Conservation (phyloP, 306 rosid species). For the Begonia loranthoides region DNA sequence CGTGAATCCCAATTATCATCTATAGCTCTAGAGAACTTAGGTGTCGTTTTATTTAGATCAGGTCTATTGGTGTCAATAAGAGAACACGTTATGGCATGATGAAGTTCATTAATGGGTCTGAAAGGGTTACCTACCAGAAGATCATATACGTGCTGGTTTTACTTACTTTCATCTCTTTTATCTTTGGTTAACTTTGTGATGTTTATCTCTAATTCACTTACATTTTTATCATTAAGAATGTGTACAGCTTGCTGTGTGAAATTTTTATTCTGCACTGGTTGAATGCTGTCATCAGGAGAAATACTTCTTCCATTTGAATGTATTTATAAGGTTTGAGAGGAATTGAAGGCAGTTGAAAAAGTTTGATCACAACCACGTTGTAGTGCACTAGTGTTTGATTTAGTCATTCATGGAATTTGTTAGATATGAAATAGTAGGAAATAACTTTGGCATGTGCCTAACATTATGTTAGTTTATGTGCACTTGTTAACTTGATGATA, state of each 20-base stretch:
- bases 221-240: conserved; percentile 34
- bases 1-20: background rate
- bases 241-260: conserved; percentile 72
- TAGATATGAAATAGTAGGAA: background rate
- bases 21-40: no score
- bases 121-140: conserved; percentile 28
- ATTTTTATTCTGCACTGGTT: conserved; percentile 75
- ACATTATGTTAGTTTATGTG: background rate
- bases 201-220: conserved; percentile 15
- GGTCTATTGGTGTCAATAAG: conserved; percentile 73
- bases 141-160: conserved; percentile 75
- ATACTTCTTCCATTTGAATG: conserved; percentile 10
- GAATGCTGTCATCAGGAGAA: conserved; percentile 95
- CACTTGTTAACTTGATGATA: background rate
- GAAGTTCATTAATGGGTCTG: conserved; percentile 70
- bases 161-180: conserved; percentile 4
- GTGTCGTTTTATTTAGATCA: conserved; percentile 36
- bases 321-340: background rate
- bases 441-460: background rate
- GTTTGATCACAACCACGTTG: no score
- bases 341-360: no score
- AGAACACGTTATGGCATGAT: conserved; percentile 87
- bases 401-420: background rate
- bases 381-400: background rate
- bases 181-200: conserved; percentile 4